phyloP scores from a whole-genome alignment of 768 basidiomycete species.

The Pisolithus tinctorius region DNA sequence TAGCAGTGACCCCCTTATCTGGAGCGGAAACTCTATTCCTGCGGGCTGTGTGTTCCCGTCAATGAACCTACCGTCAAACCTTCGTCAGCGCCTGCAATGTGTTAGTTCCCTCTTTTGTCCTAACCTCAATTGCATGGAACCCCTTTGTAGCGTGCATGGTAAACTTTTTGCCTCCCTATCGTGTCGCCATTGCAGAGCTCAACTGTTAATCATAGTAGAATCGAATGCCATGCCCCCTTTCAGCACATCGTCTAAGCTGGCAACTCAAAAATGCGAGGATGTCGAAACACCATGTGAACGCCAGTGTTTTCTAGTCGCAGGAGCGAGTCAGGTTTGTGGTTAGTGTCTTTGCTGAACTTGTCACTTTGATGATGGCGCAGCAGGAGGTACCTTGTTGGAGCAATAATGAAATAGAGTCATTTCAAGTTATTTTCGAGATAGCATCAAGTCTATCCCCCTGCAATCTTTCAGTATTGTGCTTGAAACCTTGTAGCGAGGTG shows the following conservation, averaged over 20 bases:
- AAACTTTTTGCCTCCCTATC: slow-evolving; percentile 9
- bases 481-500: slow-evolving; percentile 58
- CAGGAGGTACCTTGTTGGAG: slow-evolving; percentile 32
- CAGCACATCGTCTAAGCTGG: background rate
- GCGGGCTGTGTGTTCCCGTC: slow-evolving; percentile 8
- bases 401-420: slow-evolving; percentile 29
- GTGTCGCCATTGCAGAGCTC: background rate
- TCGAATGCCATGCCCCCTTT: slow-evolving; percentile 10
- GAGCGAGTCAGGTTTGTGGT: slow-evolving; percentile 9
- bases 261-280: slow-evolving; percentile 1
- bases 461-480: slow-evolving; percentile 46
- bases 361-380: background rate
- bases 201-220: slow-evolving; percentile 15
- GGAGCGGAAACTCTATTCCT: slow-evolving; percentile 22
- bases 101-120: slow-evolving; percentile 44
- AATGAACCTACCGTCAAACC: background rate
- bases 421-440: slow-evolving; percentile 36
- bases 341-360: background rate
- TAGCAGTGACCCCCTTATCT: slow-evolving; percentile 27
- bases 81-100: slow-evolving; percentile 26
- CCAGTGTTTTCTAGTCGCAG: slow-evolving; percentile 20
- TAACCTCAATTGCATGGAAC: slow-evolving; percentile 43
- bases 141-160: slow-evolving; percentile 48
- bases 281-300: slow-evolving; percentile 18
- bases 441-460: slow-evolving; percentile 45